phyloP scores from a whole-genome alignment of 306 rosid genomes.

The Trifolium subterraneum region DNA sequence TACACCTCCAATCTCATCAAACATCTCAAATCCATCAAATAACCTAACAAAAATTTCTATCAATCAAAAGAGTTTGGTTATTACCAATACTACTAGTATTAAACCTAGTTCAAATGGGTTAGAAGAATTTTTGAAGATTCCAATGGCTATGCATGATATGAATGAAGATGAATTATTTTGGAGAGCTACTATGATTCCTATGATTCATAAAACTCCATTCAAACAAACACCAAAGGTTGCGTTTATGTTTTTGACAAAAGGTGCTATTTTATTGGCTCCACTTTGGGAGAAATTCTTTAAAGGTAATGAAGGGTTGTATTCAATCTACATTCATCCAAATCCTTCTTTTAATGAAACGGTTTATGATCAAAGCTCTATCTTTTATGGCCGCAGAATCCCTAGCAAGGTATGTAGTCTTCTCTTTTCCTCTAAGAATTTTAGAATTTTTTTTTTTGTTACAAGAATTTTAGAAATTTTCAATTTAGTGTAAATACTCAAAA shows the following conservation, averaged over 20 bases:
- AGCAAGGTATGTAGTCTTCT: constrained; percentile 66
- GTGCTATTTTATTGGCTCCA: constrained; percentile 67
- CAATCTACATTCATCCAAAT: constrained; percentile 72
- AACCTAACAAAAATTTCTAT: constrained; percentile 4
- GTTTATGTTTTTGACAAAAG: constrained; percentile 80
- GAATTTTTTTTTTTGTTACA: background rate
- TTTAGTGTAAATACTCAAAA: background rate
- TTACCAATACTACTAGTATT: background rate
- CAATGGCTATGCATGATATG: constrained; percentile 63
- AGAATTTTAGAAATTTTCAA: background rate
- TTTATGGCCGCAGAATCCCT: constrained; percentile 69
- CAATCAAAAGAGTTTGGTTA: background rate
- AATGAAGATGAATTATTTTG: constrained; percentile 72
- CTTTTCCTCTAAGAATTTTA: background rate
- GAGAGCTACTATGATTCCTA: constrained; percentile 76
- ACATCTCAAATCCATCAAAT: constrained; percentile 3
- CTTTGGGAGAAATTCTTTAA: constrained; percentile 82
- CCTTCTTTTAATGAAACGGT: constrained; percentile 57
- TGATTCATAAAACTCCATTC: constrained; percentile 46
- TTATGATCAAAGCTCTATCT: constrained; percentile 51
- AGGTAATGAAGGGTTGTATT: constrained; percentile 62
- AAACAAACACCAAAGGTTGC: constrained; percentile 67
- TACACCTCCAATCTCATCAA: constrained; percentile 12
- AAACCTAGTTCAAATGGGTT: constrained; percentile 26
- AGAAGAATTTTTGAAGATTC: constrained; percentile 48